Evolutionary conservation across 2,329 filamentous ascomycete genomes (phyloP).

Genomic region (Plenodomus lindquistii): DNA sequence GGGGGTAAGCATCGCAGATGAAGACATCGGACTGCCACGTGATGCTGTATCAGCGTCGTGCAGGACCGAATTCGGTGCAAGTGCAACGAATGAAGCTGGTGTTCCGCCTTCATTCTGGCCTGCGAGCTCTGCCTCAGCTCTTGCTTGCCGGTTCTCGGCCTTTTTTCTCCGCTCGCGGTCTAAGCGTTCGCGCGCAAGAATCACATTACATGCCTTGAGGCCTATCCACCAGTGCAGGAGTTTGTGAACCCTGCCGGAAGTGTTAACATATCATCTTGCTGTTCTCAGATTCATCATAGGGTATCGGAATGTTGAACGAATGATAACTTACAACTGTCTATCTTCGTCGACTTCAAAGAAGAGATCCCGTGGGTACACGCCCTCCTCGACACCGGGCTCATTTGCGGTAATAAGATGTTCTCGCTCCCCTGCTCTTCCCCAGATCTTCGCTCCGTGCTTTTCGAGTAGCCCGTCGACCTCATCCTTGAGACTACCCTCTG

Average conservation of each 20-base stretch:
- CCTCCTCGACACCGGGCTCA: conserved; percentile 36
- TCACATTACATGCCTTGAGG: conserved; percentile 43
- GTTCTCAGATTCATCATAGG: background rate
- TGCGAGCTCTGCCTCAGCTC: conserved; percentile 30
- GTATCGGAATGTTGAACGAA: background rate
- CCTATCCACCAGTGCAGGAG: conserved; percentile 45
- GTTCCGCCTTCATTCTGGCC: conserved; percentile 24
- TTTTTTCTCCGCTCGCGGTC: conserved; percentile 42
- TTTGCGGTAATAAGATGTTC: conserved; percentile 40
- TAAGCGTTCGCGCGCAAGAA: conserved; percentile 39
- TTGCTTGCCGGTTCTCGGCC: conserved; percentile 35
- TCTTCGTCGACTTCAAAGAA: conserved; percentile 40
- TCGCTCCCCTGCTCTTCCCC: conserved; percentile 35
- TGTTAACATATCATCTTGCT: background rate
- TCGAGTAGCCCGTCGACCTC: conserved; percentile 36
- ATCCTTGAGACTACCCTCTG: conserved; percentile 32
- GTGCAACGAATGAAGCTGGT: conserved; percentile 33
- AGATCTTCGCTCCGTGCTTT: conserved; percentile 39
- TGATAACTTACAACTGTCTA: conserved; percentile 28
- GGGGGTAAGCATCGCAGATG: conserved; percentile 36
- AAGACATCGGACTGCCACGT: conserved; percentile 28
- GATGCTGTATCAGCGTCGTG: conserved; percentile 30
- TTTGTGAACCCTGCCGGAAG: conserved; percentile 31
- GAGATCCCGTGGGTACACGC: conserved; percentile 37
- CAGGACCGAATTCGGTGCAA: conserved; percentile 33